phyloP scores from a whole-genome alignment of 441 rosid genomes.

The Adansonia grandidieri region DNA sequence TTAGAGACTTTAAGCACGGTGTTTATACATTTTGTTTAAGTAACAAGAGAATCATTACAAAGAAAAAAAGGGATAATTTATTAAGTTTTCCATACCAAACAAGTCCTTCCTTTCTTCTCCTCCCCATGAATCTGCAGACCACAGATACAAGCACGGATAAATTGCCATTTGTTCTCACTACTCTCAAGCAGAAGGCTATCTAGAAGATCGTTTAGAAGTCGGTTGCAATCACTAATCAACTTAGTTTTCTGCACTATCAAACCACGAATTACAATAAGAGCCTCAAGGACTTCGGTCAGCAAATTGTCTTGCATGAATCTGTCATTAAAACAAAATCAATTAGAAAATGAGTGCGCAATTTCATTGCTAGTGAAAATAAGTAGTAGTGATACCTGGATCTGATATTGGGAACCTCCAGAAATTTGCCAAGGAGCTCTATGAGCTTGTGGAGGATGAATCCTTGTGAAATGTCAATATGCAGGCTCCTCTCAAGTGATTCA shows the following conservation, averaged over 20 bases:
- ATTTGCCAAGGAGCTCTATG: slow-evolving; percentile 95
- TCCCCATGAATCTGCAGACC: slow-evolving; percentile 96
- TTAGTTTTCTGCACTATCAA: slow-evolving; percentile 99
- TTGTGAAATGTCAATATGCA: slow-evolving; percentile 98
- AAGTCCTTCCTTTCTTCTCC: slow-evolving; percentile 88
- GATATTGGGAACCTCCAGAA: slow-evolving; percentile 93
- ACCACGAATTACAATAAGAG: slow-evolving; percentile 96
- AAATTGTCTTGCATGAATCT: slow-evolving; percentile 97
- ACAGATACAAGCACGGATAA: slow-evolving; percentile 92
- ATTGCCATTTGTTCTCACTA: slow-evolving; percentile 94
- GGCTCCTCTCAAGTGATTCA: slow-evolving; percentile 94
- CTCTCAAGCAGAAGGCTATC: slow-evolving; percentile 99
- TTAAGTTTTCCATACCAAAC: slow-evolving; percentile 66
- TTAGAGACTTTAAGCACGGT: neutral
- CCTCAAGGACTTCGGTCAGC: slow-evolving; percentile 95
- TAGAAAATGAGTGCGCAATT: slow-evolving; percentile 29
- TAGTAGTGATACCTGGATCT: slow-evolving; percentile 74
- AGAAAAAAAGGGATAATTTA: slow-evolving; percentile 2
- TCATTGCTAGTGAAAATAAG: slow-evolving; percentile 18
- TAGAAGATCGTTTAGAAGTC: slow-evolving; percentile 90
- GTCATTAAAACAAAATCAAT: slow-evolving; percentile 41
- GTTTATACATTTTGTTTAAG: neutral
- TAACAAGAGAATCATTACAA: neutral
- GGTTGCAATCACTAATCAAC: slow-evolving; percentile 96
- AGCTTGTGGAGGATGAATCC: slow-evolving; percentile 99